These are phyloP conservation scores for Macrolepiota fuliginosa DNA, from an alignment of 768 basidiomycete species.

Conservation along the genomic window DNA sequence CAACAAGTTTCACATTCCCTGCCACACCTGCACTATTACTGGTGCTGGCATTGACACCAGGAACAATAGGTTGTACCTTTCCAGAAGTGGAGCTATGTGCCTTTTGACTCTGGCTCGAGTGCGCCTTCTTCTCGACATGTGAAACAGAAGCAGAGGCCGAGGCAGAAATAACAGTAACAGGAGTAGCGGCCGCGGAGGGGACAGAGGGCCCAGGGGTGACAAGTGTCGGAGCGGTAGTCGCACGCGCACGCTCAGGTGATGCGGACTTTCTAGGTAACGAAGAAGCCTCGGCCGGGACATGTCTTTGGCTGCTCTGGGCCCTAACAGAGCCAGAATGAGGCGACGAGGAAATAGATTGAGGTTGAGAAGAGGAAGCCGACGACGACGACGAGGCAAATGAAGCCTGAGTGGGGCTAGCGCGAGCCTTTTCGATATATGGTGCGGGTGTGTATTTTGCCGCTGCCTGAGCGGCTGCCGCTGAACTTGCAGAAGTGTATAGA, in stretches of 20 bases:
- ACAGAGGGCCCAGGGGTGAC: not conserved
- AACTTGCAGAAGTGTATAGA: slow-evolving; percentile 10
- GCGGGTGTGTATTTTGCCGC: slow-evolving; percentile 6
- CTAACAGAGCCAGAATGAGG: slow-evolving; percentile 1
- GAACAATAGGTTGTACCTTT: not conserved
- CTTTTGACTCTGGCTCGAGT: not conserved
- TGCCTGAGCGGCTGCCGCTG: slow-evolving; percentile 9
- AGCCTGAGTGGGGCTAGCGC: slow-evolving; percentile 1
- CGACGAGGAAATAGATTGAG: not conserved
- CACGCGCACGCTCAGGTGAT: slow-evolving; percentile 3
- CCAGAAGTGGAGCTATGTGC: not conserved
- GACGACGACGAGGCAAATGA: not conserved
- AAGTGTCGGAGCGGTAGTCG: not conserved
- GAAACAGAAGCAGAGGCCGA: not conserved
- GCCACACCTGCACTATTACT: too few relatives aligned
- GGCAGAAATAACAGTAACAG: not conserved
- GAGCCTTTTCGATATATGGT: slow-evolving; percentile 5
- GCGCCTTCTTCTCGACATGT: not conserved
- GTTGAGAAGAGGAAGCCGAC: slow-evolving; percentile 4
- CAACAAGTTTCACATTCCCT: not conserved
- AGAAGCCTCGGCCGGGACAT: not conserved
- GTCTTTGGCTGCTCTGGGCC: not conserved
- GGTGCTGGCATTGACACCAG: not conserved
- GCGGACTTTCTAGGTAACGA: slow-evolving; percentile 1
- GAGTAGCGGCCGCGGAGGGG: not conserved